Evolutionary conservation across 495 filamentous ascomycete species (phyloP).

Genomic region (Cairneyella variabilis): DNA sequence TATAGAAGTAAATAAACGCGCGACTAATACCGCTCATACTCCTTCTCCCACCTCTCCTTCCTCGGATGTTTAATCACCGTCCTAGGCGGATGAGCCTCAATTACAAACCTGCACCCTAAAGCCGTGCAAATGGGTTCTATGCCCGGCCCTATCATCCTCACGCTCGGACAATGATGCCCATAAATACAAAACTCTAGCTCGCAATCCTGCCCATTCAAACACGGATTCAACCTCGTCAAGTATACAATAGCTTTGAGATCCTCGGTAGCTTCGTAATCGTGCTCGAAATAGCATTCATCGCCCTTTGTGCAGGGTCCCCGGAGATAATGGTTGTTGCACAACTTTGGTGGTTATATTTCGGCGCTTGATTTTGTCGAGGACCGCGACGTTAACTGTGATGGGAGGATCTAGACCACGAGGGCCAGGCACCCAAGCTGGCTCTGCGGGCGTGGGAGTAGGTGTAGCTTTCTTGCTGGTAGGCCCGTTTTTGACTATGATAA

Average conservation of each 20-base stretch:
- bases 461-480: slow-evolving; percentile 14
- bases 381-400: slow-evolving; percentile 46
- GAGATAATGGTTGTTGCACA: slow-evolving; percentile 84
- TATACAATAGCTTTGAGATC: slow-evolving; percentile 66
- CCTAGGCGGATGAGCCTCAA: slow-evolving; percentile 46
- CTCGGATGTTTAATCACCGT: slow-evolving; percentile 38
- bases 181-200: slow-evolving; percentile 78
- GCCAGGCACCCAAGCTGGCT: slow-evolving; percentile 46
- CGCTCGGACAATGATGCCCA: slow-evolving; percentile 53
- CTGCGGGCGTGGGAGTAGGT: slow-evolving; percentile 30
- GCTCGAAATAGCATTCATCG: slow-evolving; percentile 69
- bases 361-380: slow-evolving; percentile 72
- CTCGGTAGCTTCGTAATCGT: slow-evolving; percentile 64
- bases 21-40: slow-evolving; percentile 18
- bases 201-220: slow-evolving; percentile 70
- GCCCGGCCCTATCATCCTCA: slow-evolving; percentile 14
- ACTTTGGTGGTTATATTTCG: slow-evolving; percentile 69
- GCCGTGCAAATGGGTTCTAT: slow-evolving; percentile 37
- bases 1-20: background rate
- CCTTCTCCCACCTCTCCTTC: slow-evolving; percentile 22
- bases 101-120: slow-evolving; percentile 43
- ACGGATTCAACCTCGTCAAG: slow-evolving; percentile 76
- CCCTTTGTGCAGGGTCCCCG: slow-evolving; percentile 70
- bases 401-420: slow-evolving; percentile 45
- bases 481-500: slow-evolving; percentile 25